phyloP scores from a whole-genome alignment of 495 filamentous ascomycete species.

The Neurospora sp. region DNA sequence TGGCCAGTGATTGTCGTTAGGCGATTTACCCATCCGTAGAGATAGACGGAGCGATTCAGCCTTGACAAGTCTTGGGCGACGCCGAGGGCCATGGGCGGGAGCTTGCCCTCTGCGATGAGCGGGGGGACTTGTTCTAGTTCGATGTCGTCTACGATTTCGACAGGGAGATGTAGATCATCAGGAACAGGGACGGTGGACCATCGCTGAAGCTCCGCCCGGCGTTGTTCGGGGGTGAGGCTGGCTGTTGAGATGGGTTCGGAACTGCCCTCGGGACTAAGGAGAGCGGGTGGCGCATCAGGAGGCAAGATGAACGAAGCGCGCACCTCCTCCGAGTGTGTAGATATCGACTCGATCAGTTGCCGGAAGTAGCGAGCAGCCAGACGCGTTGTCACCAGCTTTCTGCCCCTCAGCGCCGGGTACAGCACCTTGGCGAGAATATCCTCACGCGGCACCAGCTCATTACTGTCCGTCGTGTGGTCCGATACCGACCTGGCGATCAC shows the following conservation, averaged over 20 bases:
- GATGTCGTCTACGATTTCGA: slow-evolving; percentile 20
- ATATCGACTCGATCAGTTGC: slow-evolving; percentile 28
- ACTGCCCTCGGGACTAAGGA: background rate
- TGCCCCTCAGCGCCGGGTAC: slow-evolving; percentile 26
- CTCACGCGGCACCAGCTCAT: slow-evolving; percentile 18
- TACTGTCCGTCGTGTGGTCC: slow-evolving; percentile 22
- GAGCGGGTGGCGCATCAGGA: background rate
- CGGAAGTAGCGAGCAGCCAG: slow-evolving; percentile 29
- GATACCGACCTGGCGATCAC: slow-evolving; percentile 26
- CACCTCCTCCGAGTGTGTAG: slow-evolving; percentile 27
- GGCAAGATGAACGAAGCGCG: slow-evolving; percentile 25
- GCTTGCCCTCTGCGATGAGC: slow-evolving; percentile 4
- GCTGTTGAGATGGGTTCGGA: background rate
- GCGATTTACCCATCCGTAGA: slow-evolving; percentile 19
- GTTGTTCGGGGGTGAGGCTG: background rate
- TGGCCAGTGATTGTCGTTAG: slow-evolving; percentile 22
- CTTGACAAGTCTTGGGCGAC: slow-evolving; percentile 17
- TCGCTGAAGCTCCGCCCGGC: slow-evolving; percentile 9
- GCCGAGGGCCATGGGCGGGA: slow-evolving; percentile 19
- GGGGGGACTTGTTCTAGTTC: slow-evolving; percentile 6
- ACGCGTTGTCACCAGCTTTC: slow-evolving; percentile 27
- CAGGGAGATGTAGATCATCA: slow-evolving; percentile 15
- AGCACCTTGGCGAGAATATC: slow-evolving; percentile 25
- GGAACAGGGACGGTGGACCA: slow-evolving; percentile 21
- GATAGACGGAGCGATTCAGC: slow-evolving; percentile 23